These are phyloP conservation scores for Lactuca saligna DNA, from an alignment of 129 eudicot genomes.

Conservation along the genomic window DNA sequence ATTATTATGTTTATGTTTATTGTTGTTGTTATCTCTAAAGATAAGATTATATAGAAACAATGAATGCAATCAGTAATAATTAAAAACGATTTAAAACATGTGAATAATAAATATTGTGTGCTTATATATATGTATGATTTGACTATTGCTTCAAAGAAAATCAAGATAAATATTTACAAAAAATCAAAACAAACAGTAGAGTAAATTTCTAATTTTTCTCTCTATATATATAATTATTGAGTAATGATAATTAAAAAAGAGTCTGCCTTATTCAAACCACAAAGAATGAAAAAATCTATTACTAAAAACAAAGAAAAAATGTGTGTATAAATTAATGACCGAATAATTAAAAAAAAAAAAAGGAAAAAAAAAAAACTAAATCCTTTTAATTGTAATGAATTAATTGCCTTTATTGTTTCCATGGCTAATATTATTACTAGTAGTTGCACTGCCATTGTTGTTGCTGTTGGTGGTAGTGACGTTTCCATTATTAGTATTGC, in stretches of 20 bases:
- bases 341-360: conserved; percentile 7
- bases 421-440: conserved; percentile 53
- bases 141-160: no score
- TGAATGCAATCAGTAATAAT: neutral
- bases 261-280: conserved; percentile 40
- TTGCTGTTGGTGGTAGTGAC: conserved; percentile 39
- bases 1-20: neutral
- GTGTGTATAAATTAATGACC: conserved; percentile 17
- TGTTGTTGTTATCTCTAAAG: neutral
- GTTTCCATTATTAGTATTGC: conserved; percentile 24
- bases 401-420: conserved; percentile 47
- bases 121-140: no score
- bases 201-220: neutral
- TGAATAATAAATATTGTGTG: no score
- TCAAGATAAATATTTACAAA: no score
- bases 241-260: conserved; percentile 14
- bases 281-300: conserved; percentile 40
- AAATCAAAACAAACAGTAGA: neutral
- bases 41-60: conserved; percentile 8
- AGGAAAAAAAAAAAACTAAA: conserved; percentile 4
- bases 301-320: neutral
- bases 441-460: conserved; percentile 47
- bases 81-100: neutral
- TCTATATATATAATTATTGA: conserved; percentile 13
- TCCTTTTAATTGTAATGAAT: conserved; percentile 21